Evolutionary conservation across 805 yeast species (phyloP).

Genomic region (Candida saitoana): DNA sequence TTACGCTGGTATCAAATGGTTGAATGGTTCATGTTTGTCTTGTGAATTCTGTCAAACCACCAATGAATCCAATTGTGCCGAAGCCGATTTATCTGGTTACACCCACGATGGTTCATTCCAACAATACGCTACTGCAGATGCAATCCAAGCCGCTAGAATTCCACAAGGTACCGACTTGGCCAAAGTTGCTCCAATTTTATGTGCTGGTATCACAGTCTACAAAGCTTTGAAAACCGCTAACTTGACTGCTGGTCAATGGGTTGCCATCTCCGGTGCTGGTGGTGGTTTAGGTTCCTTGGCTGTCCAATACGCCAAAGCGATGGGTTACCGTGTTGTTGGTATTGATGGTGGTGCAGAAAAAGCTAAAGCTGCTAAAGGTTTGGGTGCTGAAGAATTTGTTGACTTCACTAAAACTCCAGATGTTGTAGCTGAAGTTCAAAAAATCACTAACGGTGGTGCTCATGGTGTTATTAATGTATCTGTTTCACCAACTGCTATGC

Average conservation of each 20-base stretch:
- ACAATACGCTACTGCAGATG: conserved; percentile 63
- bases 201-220: conserved; percentile 68
- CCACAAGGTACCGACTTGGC: conserved; percentile 54
- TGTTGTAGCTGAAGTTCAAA: conserved; percentile 40
- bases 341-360: conserved; percentile 75
- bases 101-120: conserved; percentile 71
- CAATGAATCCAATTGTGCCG: conserved; percentile 52
- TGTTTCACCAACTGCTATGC: conserved; percentile 48
- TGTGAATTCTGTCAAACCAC: conserved; percentile 41
- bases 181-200: conserved; percentile 57
- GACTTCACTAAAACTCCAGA: conserved; percentile 54
- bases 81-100: conserved; percentile 70
- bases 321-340: conserved; percentile 66
- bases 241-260: conserved; percentile 64
- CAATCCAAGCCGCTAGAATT: conserved; percentile 58
- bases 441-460: conserved; percentile 58
- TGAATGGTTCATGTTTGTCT: conserved; percentile 40
- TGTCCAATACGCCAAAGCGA: conserved; percentile 69
- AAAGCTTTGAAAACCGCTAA: conserved; percentile 62
- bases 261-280: conserved; percentile 73
- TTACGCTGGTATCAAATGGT: conserved; percentile 44
- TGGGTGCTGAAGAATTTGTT: conserved; percentile 63
- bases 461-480: conserved; percentile 49
- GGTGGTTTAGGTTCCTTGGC: conserved; percentile 80
- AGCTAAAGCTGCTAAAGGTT: conserved; percentile 47